Conservation (phyloP, 208 protist species). For the Trypanosoma platydactyli region DNA sequence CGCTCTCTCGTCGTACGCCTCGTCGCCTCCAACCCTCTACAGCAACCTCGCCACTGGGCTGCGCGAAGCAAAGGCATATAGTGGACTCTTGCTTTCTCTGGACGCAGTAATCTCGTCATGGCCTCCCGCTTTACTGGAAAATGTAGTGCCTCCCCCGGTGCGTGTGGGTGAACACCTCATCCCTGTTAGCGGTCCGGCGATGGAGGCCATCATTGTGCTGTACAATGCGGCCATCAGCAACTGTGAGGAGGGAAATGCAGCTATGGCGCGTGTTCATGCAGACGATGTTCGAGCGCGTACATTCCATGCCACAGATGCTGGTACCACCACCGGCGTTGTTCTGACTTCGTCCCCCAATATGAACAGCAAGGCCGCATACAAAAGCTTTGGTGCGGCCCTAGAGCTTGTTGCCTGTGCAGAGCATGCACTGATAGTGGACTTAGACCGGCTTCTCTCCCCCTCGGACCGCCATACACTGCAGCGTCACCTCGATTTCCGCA, state of each 20-base stretch:
- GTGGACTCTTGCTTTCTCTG: slow-evolving; percentile 44
- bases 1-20: slow-evolving; percentile 55
- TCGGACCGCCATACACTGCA: slow-evolving; percentile 37
- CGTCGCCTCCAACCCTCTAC: slow-evolving; percentile 32
- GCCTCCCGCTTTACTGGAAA: slow-evolving; percentile 43
- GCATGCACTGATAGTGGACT: slow-evolving; percentile 24
- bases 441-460: slow-evolving; percentile 28
- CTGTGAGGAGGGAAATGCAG: slow-evolving; percentile 39
- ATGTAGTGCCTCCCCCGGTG: slow-evolving; percentile 30
- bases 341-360: slow-evolving; percentile 28
- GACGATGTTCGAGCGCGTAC: slow-evolving; percentile 20
- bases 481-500: slow-evolving; percentile 35
- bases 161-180: not conserved
- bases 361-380: slow-evolving; percentile 55
- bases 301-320: not conserved
- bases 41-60: slow-evolving; percentile 30
- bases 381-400: slow-evolving; percentile 37
- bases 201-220: slow-evolving; percentile 57
- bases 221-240: slow-evolving; percentile 58
- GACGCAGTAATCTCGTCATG: slow-evolving; percentile 43
- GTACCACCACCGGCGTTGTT: slow-evolving; percentile 15
- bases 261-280: slow-evolving; percentile 32
- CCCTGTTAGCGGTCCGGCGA: slow-evolving; percentile 31
- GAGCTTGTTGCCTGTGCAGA: slow-evolving; percentile 35
- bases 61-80: slow-evolving; percentile 39